phyloP scores from a whole-genome alignment of 257 asterid genomes.

The Euphrasia confusa region DNA sequence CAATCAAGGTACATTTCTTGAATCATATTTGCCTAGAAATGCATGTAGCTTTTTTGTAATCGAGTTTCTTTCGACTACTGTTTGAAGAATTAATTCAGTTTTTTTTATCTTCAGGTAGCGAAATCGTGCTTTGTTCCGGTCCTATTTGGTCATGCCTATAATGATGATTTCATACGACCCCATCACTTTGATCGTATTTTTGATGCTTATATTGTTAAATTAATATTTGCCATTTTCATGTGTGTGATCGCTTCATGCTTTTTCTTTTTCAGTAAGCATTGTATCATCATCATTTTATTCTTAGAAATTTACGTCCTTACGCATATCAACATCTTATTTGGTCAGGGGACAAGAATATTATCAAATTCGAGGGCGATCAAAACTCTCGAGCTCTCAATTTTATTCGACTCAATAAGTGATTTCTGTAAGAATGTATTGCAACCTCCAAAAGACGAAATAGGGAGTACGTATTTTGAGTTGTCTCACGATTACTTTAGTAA shows the following conservation, averaged over 20 bases:
- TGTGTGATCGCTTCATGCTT: neutral
- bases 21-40: neutral
- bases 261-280: too few relatives aligned
- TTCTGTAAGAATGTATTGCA: slow-evolving; percentile 80
- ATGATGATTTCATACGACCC: slow-evolving; percentile 82
- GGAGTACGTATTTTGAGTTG: slow-evolving; percentile 50
- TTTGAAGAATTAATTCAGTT: neutral
- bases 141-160: slow-evolving; percentile 71
- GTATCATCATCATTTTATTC: too few relatives aligned
- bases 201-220: slow-evolving; percentile 63
- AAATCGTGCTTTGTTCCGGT: slow-evolving; percentile 77
- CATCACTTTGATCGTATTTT: slow-evolving; percentile 78
- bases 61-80: too few relatives aligned
- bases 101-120: slow-evolving; percentile 53
- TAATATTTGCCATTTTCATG: slow-evolving; percentile 18
- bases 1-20: slow-evolving; percentile 55
- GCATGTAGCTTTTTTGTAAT: neutral
- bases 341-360: slow-evolving; percentile 81
- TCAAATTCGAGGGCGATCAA: slow-evolving; percentile 86
- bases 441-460: slow-evolving; percentile 61
- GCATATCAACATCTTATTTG: neutral
- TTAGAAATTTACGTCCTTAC: neutral
- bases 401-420: slow-evolving; percentile 84
- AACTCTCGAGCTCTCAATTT: slow-evolving; percentile 83
- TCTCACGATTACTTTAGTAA: slow-evolving; percentile 44